Percentiles rank a stretch among this genome's conserved stretches.
These are phyloP conservation scores for Saccharum hybrid DNA, from an alignment of 202 grass and related monocot genomes.

Conservation along the genomic window DNA sequence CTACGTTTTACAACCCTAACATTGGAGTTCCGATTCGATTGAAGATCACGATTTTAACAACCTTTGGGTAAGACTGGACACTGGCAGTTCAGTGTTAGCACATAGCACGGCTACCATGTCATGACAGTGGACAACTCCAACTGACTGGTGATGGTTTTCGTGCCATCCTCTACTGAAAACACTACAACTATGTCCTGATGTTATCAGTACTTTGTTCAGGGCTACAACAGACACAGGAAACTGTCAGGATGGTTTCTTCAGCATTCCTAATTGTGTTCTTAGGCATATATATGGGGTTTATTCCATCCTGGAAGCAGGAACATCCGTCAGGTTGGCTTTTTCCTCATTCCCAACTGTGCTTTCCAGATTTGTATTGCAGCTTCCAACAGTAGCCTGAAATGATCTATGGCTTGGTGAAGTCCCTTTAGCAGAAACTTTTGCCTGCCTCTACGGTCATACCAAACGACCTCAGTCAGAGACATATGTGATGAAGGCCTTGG, in stretches of 20 bases:
- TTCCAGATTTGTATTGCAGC: neutral
- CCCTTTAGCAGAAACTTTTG: no score
- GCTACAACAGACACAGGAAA: neutral
- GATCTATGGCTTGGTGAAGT: no score
- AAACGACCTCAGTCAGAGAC: no score
- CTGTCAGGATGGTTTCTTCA: neutral
- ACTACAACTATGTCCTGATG: neutral
- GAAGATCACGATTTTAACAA: no score
- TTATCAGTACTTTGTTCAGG: neutral
- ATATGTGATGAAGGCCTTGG: no score
- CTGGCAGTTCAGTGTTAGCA: neutral
- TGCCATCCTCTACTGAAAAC: neutral
- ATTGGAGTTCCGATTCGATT: no score
- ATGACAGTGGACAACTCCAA: neutral
- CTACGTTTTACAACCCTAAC: no score
- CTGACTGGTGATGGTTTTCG: neutral
- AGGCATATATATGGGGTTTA: neutral
- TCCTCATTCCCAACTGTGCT: neutral
- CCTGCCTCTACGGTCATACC: no score
- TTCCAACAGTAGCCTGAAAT: neutral
- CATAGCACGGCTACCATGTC: neutral
- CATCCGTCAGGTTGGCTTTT: neutral
- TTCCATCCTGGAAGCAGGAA: neutral
- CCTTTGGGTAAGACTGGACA: neutral
- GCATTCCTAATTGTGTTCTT: neutral